Evolutionary conservation across 2,329 filamentous ascomycete species (phyloP), one percentile per base, ranked within the genome.

Genomic region (Neoarthrinium moseri): DNA sequence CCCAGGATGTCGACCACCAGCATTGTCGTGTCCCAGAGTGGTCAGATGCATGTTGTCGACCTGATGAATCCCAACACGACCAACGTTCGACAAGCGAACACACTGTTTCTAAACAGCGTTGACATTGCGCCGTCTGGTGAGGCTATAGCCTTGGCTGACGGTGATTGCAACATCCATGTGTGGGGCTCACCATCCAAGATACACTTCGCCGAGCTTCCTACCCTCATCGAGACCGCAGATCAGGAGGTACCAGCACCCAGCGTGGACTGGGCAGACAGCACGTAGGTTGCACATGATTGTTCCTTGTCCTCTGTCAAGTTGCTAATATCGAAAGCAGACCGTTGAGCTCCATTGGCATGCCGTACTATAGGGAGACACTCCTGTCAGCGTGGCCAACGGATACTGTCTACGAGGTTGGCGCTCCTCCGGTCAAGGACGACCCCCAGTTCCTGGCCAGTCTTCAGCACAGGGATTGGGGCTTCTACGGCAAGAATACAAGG

Each of bases 21-120:
- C 58, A 91, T 99, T 50, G 89, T 99, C 40, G 85, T 91, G 22
- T 96, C 92, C 3, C 90, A 95, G 59, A 87, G 83, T 34, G 94
- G 95, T 1, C 91, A 96, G 65, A 87, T 99, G 65, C 92, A 99
- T 63, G 87, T 97, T 12, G 90, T 97, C 41, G 94, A 99, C 65
- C 79, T 99, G 5, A 90, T 95, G 82, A 96, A 96, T 51, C 89
- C 90, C 0, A 91, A 95, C 60, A 86, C 89, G 17, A 90, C 89
- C 61, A 91, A 87, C 55, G 82, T 96, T 42, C 82, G 88, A 41
- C 91, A 95, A 68, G 86, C 88, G 26, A 91, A 91, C 57, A 81
- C 91, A 4, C 77, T 84, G 22, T 78, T 96, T 55, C 32, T 30
- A 10, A 84, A 82, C 48, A 86, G 88, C 52, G 83, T 96, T 52